These are phyloP conservation scores for Ophiostoma perfectum DNA, from an alignment of 2,329 filamentous ascomycete species.

Conservation along the genomic window DNA sequence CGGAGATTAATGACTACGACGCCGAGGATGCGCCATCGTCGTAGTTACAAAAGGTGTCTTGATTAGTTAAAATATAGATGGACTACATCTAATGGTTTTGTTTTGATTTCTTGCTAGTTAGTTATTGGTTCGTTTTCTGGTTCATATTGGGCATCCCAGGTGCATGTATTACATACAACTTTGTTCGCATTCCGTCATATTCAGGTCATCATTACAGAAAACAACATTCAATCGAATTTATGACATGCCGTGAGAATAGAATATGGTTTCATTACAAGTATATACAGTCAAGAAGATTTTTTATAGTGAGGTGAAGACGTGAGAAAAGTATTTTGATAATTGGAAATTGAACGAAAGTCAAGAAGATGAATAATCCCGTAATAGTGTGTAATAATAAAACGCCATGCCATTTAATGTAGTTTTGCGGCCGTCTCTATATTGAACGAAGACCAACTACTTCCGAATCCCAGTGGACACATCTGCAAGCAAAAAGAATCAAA, in stretches of 20 bases:
- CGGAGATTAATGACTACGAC: conserved; percentile 24
- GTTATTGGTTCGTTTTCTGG: background rate
- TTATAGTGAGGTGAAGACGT: background rate
- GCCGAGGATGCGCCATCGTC: conserved; percentile 27
- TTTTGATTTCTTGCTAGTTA: background rate
- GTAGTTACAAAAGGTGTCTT: background rate
- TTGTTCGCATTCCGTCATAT: background rate
- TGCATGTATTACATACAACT: background rate
- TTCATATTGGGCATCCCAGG: conserved; percentile 2
- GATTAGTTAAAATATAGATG: no score
- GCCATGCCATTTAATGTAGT: conserved; percentile 12
- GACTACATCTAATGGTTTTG: no score
- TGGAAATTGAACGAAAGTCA: background rate
- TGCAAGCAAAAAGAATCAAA: conserved; percentile 11
- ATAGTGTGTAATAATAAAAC: conserved; percentile 1
- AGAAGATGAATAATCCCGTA: background rate
- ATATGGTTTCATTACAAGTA: background rate
- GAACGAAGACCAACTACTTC: background rate
- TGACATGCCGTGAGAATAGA: background rate
- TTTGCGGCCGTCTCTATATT: conserved; percentile 10
- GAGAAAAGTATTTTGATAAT: background rate
- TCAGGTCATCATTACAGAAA: background rate
- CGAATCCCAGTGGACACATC: conserved; percentile 4
- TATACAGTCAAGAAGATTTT: background rate
- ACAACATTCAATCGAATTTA: background rate